Percentiles rank a stretch among this genome's conserved stretches.
Evolutionary conservation across 371 early-diverging fungal species (phyloP).

Genomic region (Nematocida sp.): DNA sequence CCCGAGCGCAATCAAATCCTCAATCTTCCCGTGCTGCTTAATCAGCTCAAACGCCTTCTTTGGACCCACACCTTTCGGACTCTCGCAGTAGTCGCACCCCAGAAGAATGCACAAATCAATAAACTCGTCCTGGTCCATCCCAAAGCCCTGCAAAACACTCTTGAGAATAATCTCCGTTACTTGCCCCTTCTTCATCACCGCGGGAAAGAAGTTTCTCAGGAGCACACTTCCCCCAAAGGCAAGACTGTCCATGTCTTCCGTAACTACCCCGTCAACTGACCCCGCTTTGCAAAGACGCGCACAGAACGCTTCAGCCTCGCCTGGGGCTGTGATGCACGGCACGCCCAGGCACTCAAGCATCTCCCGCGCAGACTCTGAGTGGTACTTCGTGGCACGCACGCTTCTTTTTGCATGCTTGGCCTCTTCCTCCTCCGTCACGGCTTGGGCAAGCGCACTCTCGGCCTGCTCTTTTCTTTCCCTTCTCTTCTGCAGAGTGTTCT

Average conservation of each 20-base stretch:
- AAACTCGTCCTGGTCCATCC: slow-evolving; percentile 74
- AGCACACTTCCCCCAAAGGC: slow-evolving; percentile 84
- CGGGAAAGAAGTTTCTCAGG: slow-evolving; percentile 83
- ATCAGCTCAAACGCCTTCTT: slow-evolving; percentile 75
- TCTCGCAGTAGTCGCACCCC: slow-evolving; percentile 96
- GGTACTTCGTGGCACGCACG: slow-evolving; percentile 82
- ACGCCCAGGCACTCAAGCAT: slow-evolving; percentile 88
- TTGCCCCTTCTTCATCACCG: slow-evolving; percentile 80
- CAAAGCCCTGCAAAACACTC: slow-evolving; percentile 75
- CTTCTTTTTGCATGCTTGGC: slow-evolving; percentile 81
- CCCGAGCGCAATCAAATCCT: slow-evolving; percentile 70
- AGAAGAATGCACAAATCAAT: slow-evolving; percentile 94
- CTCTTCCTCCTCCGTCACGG: slow-evolving; percentile 67
- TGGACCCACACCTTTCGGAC: slow-evolving; percentile 88
- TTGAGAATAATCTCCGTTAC: slow-evolving; percentile 79
- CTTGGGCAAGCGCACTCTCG: slow-evolving; percentile 51
- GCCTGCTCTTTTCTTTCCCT: slow-evolving; percentile 69
- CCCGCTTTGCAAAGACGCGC: slow-evolving; percentile 79
- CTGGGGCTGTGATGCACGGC: slow-evolving; percentile 86
- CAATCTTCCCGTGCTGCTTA: slow-evolving; percentile 76
- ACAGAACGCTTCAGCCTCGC: slow-evolving; percentile 98
- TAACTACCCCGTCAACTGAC: slow-evolving; percentile 87
- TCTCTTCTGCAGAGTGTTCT: slow-evolving; percentile 71
- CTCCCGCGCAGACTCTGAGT: slow-evolving; percentile 84
- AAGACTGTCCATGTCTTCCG: slow-evolving; percentile 99